These are phyloP conservation scores for Trichoderma sp. DNA, from an alignment of 2,329 filamentous ascomycete species.

Conservation along the genomic window DNA sequence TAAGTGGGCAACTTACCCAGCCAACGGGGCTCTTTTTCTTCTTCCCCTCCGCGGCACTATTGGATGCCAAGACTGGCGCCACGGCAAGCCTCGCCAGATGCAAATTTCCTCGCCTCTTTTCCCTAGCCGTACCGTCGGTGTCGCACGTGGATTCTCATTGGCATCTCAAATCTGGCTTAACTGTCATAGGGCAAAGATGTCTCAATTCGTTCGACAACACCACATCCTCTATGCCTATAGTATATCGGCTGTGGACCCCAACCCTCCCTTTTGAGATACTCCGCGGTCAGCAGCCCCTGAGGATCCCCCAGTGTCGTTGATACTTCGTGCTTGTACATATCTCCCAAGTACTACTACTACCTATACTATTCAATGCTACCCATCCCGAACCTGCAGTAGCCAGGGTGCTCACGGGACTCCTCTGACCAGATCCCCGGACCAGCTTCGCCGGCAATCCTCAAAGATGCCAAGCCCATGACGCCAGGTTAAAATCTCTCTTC, in stretches of 20 bases:
- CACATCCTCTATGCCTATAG: neutral
- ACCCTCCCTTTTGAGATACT: neutral
- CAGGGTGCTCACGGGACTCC: neutral
- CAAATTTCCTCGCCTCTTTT: neutral
- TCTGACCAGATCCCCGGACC: neutral
- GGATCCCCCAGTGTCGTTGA: neutral
- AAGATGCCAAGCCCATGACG: neutral
- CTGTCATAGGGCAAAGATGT: neutral
- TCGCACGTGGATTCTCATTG: neutral
- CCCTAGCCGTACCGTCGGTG: neutral
- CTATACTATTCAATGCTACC: neutral
- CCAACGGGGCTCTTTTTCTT: neutral
- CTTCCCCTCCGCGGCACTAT: neutral
- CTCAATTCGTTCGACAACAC: neutral
- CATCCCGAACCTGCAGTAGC: neutral
- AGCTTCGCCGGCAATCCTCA: neutral
- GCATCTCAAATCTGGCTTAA: neutral
- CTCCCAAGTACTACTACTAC: neutral
- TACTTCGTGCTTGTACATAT: neutral
- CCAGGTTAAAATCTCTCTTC: neutral
- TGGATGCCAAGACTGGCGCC: neutral
- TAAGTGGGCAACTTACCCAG: neutral
- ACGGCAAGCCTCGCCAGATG: neutral
- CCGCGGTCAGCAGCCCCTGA: neutral
- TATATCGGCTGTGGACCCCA: neutral